Evolutionary conservation across 2,329 filamentous ascomycete genomes (phyloP), one percentile per base, ranked within the genome.

Genomic region (Decorospora gaudefroyi): DNA sequence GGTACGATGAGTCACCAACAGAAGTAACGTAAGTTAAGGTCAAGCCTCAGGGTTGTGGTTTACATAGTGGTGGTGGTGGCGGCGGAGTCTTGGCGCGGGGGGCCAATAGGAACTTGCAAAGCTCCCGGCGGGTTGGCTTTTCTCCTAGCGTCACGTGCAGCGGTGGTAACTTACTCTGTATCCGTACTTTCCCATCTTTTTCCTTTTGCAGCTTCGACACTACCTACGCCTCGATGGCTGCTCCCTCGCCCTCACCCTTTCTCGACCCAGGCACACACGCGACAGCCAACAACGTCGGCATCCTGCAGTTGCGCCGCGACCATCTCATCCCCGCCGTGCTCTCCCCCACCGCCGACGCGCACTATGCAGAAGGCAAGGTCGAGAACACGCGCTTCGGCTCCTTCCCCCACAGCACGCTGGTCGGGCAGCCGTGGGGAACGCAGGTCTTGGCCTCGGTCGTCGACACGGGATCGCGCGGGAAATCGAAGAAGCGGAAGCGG

Each of bases 341-440:
- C 55, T 61, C 69, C 22, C 55, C 66, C 9, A 51, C 65, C n/a
- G 52, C 62, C 28, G 60, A 65, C 39, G 57, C 73, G 44, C 67
- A 76, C 61, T 65, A 75, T 67, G 53, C 70, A 41, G 74, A 76
- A 49, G 74, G 74, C 37, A 72, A 72, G 13, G 74, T 78, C 29
- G 83, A 91, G 40, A 97, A 96, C 73, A 99, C 92, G 1, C 85
- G 91, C 30, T 99, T 96, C 64, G 93, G 93, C 34, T 96, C 91
- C 10, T 79, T 75, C 42, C 76, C 76, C 2, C 76, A 79, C 57
- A 75, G 67, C 50, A 77, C 75, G 0, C 68, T 79, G 17, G 64
- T 96, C 42, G 78, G 83, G 4, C 77, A 90, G 40, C 87, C 88
- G 28, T 97, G 92, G 92, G 93, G 93, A 18, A 90, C 88, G 5